Percentiles rank a stretch among this genome's conserved stretches.
These are phyloP conservation scores for Globisporangium solare DNA, from an alignment of 352 stramenopile species.

Conservation along the genomic window DNA sequence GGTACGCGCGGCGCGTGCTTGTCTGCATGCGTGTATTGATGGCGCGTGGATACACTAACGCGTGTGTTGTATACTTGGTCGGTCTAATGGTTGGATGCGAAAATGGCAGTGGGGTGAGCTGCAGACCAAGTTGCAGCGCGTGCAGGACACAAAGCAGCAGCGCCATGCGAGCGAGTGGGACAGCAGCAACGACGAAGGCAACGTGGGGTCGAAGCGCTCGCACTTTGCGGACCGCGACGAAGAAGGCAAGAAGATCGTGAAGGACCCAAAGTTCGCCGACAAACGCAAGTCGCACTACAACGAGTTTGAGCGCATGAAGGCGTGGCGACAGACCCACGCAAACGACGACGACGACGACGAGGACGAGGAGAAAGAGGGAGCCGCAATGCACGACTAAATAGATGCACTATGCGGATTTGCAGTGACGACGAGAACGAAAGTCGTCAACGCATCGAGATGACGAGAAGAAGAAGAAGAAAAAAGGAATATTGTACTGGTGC, in stretches of 20 bases:
- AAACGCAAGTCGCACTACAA: slow-evolving; percentile 86
- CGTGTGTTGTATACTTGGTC: not conserved
- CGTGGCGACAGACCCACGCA: slow-evolving; percentile 57
- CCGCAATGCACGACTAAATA: not conserved
- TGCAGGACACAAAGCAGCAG: slow-evolving; percentile 42
- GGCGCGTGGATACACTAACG: too few species aligned
- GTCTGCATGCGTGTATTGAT: slow-evolving; percentile 1
- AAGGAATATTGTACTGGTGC: not conserved
- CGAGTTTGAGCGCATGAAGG: slow-evolving; percentile 68
- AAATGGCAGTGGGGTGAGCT: slow-evolving; percentile 57
- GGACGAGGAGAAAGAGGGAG: not conserved
- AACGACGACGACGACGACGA: slow-evolving; percentile 5
- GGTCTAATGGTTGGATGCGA: not conserved
- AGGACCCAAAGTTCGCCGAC: slow-evolving; percentile 60
- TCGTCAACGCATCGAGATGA: too few species aligned
- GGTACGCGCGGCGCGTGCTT: slow-evolving; percentile 18
- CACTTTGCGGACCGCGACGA: slow-evolving; percentile 38
- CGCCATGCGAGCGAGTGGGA: slow-evolving; percentile 49
- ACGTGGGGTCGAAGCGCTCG: not conserved
- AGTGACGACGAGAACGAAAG: too few species aligned
- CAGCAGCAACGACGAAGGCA: slow-evolving; percentile 40
- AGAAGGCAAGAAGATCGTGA: slow-evolving; percentile 60
- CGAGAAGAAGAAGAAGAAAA: too few species aligned
- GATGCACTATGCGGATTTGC: not conserved
- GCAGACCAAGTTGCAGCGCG: slow-evolving; percentile 52